Conservation (phyloP, 202 grass and related monocot species). For the Hordeum pubiflorum region DNA sequence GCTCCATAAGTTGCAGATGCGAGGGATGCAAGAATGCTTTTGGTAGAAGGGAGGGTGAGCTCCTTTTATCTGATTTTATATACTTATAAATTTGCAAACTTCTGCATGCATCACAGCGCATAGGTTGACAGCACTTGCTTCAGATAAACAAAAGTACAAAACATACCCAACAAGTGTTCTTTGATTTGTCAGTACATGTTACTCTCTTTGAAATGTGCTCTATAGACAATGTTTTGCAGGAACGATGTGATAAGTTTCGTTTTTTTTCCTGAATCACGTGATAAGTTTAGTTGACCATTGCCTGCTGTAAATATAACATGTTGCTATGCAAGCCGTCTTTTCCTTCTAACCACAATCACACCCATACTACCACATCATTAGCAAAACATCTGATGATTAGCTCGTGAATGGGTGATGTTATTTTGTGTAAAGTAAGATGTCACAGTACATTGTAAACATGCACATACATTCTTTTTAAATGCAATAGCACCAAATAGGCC, state of each 20-base stretch:
- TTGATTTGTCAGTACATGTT: not conserved
- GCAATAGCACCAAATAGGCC: not conserved
- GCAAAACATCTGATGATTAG: not conserved
- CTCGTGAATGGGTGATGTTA: not conserved
- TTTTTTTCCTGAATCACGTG: too few relatives aligned
- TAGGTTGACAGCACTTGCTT: slow-evolving; percentile 9
- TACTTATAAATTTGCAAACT: slow-evolving; percentile 1
- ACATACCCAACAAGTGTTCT: not conserved
- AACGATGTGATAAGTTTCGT: not conserved
- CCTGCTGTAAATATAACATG: not conserved
- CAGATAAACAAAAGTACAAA: not conserved
- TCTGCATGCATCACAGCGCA: slow-evolving; percentile 4
- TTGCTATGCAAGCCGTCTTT: not conserved
- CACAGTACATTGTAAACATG: not conserved
- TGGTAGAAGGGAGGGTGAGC: slow-evolving; percentile 77
- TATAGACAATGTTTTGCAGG: not conserved
- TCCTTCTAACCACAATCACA: not conserved
- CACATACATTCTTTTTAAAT: slow-evolving; percentile 4
- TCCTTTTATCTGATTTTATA: slow-evolving; percentile 16
- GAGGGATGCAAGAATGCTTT: slow-evolving; percentile 89
- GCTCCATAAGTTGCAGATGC: slow-evolving; percentile 82
- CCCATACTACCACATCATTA: not conserved
- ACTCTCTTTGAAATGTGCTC: not conserved
- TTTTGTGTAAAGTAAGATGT: not conserved
- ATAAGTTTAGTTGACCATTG: not conserved